Evolutionary conservation across 2,329 filamentous ascomycete species (phyloP).

Genomic region (Cladosporium sp.): DNA sequence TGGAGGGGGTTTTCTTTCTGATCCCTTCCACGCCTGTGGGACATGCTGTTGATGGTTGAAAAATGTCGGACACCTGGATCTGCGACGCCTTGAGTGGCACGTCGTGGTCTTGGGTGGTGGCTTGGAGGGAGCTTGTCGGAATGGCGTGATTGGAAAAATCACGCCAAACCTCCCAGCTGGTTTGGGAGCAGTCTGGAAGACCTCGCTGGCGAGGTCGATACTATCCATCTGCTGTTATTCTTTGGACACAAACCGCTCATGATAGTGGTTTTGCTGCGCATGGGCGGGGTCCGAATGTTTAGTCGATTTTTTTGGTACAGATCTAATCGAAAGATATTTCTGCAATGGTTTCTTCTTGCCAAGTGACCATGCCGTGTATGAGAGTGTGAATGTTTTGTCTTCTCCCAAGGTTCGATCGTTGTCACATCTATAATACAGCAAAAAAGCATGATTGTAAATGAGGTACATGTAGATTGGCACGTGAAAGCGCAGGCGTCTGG

Average conservation of each 20-base stretch:
- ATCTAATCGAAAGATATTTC: constrained; percentile 19
- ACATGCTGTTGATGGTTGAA: constrained; percentile 12
- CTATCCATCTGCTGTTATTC: neutral
- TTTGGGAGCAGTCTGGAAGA: constrained; percentile 5
- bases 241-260: neutral
- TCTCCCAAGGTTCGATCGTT: neutral
- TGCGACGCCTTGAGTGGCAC: constrained; percentile 18
- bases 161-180: constrained; percentile 14
- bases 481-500: constrained; percentile 8
- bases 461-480: constrained; percentile 6
- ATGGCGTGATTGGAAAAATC: neutral
- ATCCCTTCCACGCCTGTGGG: constrained; percentile 10
- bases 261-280: neutral
- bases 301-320: constrained; percentile 12
- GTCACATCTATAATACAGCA: neutral
- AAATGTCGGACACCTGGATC: constrained; percentile 6
- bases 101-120: constrained; percentile 2
- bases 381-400: neutral
- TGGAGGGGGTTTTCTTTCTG: neutral
- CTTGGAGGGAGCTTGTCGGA: neutral
- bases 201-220: neutral
- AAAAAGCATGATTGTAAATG: neutral
- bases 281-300: constrained; percentile 16
- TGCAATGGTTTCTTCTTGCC: neutral
- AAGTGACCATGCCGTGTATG: neutral